Base-by-base conservation (phyloP, 345 rosid genomes). In the Gossypium bickii region DNA sequence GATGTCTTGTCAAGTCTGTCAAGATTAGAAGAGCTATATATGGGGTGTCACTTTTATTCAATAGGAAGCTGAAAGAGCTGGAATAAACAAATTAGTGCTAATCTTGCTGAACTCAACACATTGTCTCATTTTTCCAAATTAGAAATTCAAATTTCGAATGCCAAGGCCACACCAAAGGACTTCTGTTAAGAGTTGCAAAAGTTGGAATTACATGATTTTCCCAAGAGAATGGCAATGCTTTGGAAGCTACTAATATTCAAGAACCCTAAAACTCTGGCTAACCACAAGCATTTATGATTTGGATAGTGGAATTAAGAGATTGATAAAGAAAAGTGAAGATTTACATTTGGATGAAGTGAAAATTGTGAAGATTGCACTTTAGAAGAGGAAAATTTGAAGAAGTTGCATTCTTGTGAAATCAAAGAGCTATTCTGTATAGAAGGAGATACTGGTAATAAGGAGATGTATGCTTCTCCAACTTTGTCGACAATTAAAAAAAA, bases 41-140 rank as follows among this genome's bases (percentile, higher is more conserved):
- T 62, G 38, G 45, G 20, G 20, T 34, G 22, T 10, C 0, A 62
- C 22, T 62, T 62, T 9, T 62, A 34, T 62, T 29, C 45, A 29
- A 16, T 16, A 34, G 38, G 38, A 34, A 4, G 38, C 4, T 34
- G 38, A 34, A 34, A 34, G 6, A 4, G 38, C 6, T 34, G 38
- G 38, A 34, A 4, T 34, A 34, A 34, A 59, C 3, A 8, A 22
- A 12, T 53, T 0, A 82, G 76, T 9, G 80, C 77, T 2, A 38
- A 20, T 49, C 79, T 84, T 1, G 51, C 47, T 20, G 82, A 80
- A 71, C 29, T 80, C 16, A 74, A 76, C 38, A 8, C 22, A 12
- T 63, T 80, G 73, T 2, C 74, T 7, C 18, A 18, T 9, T 24
- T 84, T 7, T 78, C 77, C 9, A 4, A 20, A 51, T 57, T 85